Evolutionary conservation across 768 basidiomycete species (phyloP), one percentile per base, ranked within the genome.

Genomic region (Amanita subjunquillea): DNA sequence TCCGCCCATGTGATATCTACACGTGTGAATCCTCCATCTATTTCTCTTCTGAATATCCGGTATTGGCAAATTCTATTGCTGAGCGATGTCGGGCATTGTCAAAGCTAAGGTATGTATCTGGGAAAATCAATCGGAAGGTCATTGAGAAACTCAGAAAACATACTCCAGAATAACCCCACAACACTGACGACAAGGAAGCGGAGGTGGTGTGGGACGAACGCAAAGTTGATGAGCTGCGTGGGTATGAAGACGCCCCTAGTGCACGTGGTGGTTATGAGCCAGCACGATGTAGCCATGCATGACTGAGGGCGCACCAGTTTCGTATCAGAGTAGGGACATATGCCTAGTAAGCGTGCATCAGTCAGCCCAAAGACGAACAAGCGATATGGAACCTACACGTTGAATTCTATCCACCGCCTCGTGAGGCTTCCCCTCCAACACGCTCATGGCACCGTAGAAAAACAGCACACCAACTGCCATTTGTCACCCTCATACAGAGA

Each of bases 91-190:
- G 44, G 8, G 48, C 48, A 27, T 50, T 50, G 23, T n/a, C 36
- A 20, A 30, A 6, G 27, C 48, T 50, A 4, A 50, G 48, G 25
- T 50, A 50, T 17, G 48, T 50, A 17, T 50, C 48, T 50, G n/a
- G 10, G 30, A 8, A 32, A 20, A 6, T n/a, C 2, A 32, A 22
- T 17, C 6, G 2, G 4, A 9, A 8, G 1, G 5, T 13, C 20
- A 9, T 50, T n/a, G 2, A 8, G 41, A 48, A 48, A 55, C 49
- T 54, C 29, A 9, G 32, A 37, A 41, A 10, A 76, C 85, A 43
- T 62, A 90, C 87, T 90, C 87, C 86, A 88, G 69, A 86, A 85
- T 55, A 90, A 73, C 60, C 83, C 84, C 48, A 91, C 86, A 9
- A 85, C 76, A 59, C 87, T 77, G 22, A 92, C 79, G 17, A 84